Percentiles rank a stretch among this genome's conserved stretches.
These are phyloP conservation scores for Trametes sanguinea DNA, from an alignment of 768 basidiomycete genomes.

Conservation along the genomic window DNA sequence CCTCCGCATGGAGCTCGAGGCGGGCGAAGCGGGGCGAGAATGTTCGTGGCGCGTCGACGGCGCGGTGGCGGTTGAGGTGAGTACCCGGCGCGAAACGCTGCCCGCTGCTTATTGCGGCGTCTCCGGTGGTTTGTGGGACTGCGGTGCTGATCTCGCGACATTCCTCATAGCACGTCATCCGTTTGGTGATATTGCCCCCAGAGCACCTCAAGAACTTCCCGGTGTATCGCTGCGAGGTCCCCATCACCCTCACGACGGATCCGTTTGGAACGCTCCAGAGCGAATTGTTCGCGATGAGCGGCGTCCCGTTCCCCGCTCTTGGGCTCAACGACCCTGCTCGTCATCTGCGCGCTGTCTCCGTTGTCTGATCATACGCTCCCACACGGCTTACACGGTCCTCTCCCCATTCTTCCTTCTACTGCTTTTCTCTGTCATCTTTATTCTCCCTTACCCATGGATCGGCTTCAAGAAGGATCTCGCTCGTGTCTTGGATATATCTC, in stretches of 20 bases:
- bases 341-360: conserved; percentile 1
- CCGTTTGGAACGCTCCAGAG: conserved; percentile 41
- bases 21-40: conserved; percentile 41
- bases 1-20: conserved; percentile 38
- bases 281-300: conserved; percentile 41
- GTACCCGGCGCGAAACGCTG: conserved; percentile 23
- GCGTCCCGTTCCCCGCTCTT: conserved; percentile 43
- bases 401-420: background rate
- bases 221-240: conserved; percentile 39
- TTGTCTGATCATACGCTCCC: background rate
- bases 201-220: conserved; percentile 36
- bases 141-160: background rate
- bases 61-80: conserved; percentile 27
- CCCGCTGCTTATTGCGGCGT: too few species aligned
- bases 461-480: too few species aligned
- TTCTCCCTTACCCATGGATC: too few species aligned
- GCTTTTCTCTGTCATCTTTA: background rate
- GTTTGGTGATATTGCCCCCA: conserved; percentile 37
- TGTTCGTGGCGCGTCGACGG: conserved; percentile 38
- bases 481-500: too few species aligned
- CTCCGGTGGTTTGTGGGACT: background rate
- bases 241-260: conserved; percentile 42
- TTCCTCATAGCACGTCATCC: conserved; percentile 40
- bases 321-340: conserved; percentile 32
- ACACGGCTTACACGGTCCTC: background rate